A percentile compares a stretch with the other conserved stretches of the same genome.
Evolutionary conservation across 495 filamentous ascomycete species (phyloP).

Genomic region (Pyrenula massariospora): DNA sequence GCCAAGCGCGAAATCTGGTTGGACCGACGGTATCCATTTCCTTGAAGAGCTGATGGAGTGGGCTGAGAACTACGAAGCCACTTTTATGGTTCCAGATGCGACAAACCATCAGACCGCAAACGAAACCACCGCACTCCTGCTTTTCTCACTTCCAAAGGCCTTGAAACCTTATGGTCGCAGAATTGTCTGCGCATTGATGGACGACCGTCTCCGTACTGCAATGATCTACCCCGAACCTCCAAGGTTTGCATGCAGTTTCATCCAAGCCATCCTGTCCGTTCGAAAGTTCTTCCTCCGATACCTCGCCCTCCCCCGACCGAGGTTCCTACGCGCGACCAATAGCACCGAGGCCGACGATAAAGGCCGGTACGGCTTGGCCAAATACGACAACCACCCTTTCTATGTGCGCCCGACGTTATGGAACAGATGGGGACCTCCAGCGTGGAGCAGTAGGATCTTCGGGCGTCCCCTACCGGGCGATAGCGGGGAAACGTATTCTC

Average conservation of each 20-base stretch:
- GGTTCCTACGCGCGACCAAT: conserved; percentile 25
- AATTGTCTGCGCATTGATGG: conserved; percentile 48
- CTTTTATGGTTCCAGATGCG: conserved; percentile 42
- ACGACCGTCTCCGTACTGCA: conserved; percentile 46
- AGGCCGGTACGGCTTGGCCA: conserved; percentile 32
- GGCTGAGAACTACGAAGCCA: conserved; percentile 44
- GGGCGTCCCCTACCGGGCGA: conserved; percentile 51
- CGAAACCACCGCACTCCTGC: conserved; percentile 43
- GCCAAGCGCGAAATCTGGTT: conserved; percentile 28
- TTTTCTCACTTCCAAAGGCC: conserved; percentile 41
- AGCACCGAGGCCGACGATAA: conserved; percentile 32
- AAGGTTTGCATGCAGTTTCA: conserved; percentile 19
- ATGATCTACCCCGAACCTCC: conserved; percentile 47
- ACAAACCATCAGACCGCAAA: conserved; percentile 42
- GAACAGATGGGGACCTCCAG: conserved; percentile 46
- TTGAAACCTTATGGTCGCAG: conserved; percentile 36
- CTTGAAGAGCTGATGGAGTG: conserved; percentile 49
- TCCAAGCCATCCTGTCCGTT: conserved; percentile 27
- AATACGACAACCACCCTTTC: conserved; percentile 43
- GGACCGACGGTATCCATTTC: conserved; percentile 52
- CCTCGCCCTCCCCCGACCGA: conserved; percentile 40
- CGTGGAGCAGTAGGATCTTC: conserved; percentile 38
- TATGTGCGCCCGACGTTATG: conserved; percentile 51
- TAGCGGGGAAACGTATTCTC: conserved; percentile 41
- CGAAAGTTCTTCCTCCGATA: conserved; percentile 45